phyloP scores from a whole-genome alignment of 73 alveolate genomes.

The Symbiodinium pilosum region DNA sequence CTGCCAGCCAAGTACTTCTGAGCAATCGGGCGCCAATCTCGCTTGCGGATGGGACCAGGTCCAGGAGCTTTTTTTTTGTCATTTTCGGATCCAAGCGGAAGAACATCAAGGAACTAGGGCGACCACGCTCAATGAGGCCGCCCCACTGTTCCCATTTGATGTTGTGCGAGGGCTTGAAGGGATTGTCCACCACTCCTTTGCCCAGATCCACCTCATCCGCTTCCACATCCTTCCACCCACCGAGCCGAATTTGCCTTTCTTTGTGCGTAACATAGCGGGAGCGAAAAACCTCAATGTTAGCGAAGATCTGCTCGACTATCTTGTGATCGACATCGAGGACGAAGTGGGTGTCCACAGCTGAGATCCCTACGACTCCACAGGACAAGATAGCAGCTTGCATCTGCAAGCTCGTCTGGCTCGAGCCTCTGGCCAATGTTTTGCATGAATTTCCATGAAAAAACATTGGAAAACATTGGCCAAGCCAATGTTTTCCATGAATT shows the following conservation, averaged over 20 bases:
- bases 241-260: not conserved
- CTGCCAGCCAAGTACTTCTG: not conserved
- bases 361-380: not conserved
- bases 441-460: too few relatives aligned
- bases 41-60: not conserved
- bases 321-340: not conserved
- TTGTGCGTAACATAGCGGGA: not conserved
- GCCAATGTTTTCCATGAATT: too few relatives aligned
- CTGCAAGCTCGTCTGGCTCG: not conserved
- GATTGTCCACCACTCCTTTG: not conserved
- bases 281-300: not conserved
- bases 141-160: not conserved
- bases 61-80: not conserved
- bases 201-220: not conserved
- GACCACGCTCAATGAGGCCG: not conserved
- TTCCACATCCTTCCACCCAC: not conserved
- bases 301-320: not conserved
- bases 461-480: too few relatives aligned
- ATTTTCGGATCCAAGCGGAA: not conserved
- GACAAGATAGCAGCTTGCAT: not conserved
- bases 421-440: too few relatives aligned
- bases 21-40: not conserved
- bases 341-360: not conserved
- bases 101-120: not conserved
- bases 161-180: not conserved